Evolutionary conservation across 345 rosid species (phyloP).

Genomic region (Trapa incisa): DNA sequence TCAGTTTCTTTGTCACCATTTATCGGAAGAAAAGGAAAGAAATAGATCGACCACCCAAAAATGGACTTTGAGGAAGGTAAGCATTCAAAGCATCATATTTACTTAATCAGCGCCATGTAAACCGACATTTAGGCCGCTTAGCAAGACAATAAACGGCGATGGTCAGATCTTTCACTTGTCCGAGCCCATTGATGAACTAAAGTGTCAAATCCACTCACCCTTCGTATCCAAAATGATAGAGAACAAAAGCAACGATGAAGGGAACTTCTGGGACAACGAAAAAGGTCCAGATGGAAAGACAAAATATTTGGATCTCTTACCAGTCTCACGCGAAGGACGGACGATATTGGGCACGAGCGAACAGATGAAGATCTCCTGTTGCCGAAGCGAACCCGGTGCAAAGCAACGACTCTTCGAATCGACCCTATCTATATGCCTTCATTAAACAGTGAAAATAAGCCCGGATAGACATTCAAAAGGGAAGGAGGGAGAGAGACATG

Average conservation of each 20-base stretch:
- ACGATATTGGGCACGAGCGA: background rate
- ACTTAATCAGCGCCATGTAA: background rate
- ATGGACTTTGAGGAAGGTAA: background rate
- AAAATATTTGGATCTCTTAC: background rate
- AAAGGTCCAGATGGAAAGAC: background rate
- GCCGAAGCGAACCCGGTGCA: background rate
- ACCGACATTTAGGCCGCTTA: background rate
- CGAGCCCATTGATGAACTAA: too few species aligned
- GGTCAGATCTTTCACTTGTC: background rate
- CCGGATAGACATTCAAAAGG: background rate
- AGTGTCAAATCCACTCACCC: background rate
- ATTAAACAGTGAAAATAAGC: background rate
- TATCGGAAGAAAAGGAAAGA: background rate
- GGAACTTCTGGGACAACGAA: background rate
- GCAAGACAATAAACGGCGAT: background rate
- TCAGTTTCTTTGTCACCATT: background rate
- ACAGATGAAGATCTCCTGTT: background rate
- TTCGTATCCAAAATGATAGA: background rate
- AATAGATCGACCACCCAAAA: background rate
- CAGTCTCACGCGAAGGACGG: background rate
- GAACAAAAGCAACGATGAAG: background rate
- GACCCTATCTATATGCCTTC: background rate
- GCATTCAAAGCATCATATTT: background rate
- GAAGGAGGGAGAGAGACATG: background rate
- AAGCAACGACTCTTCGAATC: background rate